These are phyloP conservation scores for Pseudogymnoascus sp. DNA, from an alignment of 2,329 filamentous ascomycete species.

Conservation along the genomic window DNA sequence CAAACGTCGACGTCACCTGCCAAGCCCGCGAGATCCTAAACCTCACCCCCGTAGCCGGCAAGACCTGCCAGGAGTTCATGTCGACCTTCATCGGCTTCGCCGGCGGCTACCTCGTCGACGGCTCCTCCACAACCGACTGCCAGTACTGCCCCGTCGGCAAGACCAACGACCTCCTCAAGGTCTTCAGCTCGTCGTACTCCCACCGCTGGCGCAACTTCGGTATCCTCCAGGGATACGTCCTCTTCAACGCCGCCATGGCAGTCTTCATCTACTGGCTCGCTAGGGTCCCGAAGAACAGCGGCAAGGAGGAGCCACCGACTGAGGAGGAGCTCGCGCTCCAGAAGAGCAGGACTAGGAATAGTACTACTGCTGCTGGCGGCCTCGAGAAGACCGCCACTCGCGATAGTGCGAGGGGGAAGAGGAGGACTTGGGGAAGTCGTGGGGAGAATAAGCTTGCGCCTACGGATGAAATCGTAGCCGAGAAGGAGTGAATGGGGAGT, in stretches of 20 bases:
- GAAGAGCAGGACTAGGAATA: conserved; percentile 7
- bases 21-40: conserved; percentile 58
- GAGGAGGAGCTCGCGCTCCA: conserved; percentile 5
- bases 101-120: conserved; percentile 48
- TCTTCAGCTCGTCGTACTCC: conserved; percentile 42
- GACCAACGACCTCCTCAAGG: conserved; percentile 43
- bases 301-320: background rate
- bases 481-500: background rate
- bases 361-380: background rate
- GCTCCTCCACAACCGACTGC: conserved; percentile 41
- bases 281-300: conserved; percentile 35
- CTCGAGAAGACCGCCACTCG: background rate
- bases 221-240: conserved; percentile 47
- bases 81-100: conserved; percentile 36
- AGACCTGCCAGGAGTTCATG: conserved; percentile 55
- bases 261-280: conserved; percentile 46
- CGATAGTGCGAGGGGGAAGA: background rate
- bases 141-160: conserved; percentile 43
- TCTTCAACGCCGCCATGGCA: conserved; percentile 45
- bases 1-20: conserved; percentile 57
- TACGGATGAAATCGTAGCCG: background rate
- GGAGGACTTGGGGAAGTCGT: background rate
- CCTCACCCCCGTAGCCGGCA: conserved; percentile 46
- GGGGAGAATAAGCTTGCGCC: background rate
- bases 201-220: conserved; percentile 63